Conservation (phyloP, 2,329 filamentous ascomycete genomes). For the Ciborinia camelliae region DNA sequence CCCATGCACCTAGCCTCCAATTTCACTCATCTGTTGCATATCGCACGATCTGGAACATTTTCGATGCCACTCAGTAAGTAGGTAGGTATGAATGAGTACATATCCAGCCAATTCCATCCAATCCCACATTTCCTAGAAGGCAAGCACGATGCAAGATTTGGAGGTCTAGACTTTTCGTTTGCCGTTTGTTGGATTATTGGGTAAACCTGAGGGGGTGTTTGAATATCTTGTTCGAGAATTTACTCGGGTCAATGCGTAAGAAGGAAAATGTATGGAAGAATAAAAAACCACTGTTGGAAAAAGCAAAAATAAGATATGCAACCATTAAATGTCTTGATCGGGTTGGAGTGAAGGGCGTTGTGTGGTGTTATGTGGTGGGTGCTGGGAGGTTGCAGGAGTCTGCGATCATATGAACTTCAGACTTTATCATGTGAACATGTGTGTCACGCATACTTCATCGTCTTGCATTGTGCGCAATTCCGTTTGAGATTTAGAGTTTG, state of each 20-base stretch:
- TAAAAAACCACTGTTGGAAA: not conserved
- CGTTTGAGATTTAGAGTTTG: too few species aligned
- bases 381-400: too few species aligned
- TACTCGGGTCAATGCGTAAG: not conserved
- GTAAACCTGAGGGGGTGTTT: not conserved
- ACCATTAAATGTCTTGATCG: not conserved
- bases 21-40: not conserved
- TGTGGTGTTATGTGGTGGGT: too few species aligned
- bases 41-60: constrained; percentile 6
- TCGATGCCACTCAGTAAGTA: not conserved
- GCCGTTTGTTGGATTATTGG: not conserved
- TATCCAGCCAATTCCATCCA: constrained; percentile 4
- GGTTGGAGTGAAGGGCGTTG: not conserved
- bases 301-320: not conserved
- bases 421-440: not conserved
- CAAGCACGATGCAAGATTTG: not conserved
- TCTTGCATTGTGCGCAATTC: too few species aligned
- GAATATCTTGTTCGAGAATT: not conserved
- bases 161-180: not conserved
- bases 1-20: not conserved
- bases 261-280: not conserved
- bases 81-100: not conserved
- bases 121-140: not conserved
- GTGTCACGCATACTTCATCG: too few species aligned
- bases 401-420: not conserved